Percentiles rank a stretch among this genome's conserved stretches.
These are phyloP conservation scores for Nannizziopsis barbatae DNA, from an alignment of 2,329 filamentous ascomycete genomes.

Conservation along the genomic window DNA sequence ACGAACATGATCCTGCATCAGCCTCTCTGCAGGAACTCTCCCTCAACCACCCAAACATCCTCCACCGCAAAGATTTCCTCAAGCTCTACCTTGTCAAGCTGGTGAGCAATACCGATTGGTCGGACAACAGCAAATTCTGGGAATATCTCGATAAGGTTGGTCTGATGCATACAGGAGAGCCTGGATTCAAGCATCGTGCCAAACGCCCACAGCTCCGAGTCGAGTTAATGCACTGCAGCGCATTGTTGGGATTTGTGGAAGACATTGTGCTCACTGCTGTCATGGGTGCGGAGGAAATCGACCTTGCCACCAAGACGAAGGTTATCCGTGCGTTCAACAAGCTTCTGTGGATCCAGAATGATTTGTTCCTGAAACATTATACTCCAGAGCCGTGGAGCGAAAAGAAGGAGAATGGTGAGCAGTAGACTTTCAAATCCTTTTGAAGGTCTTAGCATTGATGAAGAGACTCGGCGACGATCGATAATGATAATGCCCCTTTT, in stretches of 20 bases:
- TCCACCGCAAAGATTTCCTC: constrained; percentile 23
- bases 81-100: constrained; percentile 22
- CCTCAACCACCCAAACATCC: constrained; percentile 22
- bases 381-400: constrained; percentile 10
- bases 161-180: constrained; percentile 22
- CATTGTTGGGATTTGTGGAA: constrained; percentile 22
- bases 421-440: background rate
- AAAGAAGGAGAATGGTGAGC: constrained; percentile 3
- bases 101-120: constrained; percentile 22
- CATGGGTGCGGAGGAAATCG: constrained; percentile 20
- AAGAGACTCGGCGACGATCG: too few species aligned
- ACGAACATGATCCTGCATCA: constrained; percentile 4
- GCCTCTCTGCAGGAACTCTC: constrained; percentile 15
- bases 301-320: constrained; percentile 19
- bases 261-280: constrained; percentile 21
- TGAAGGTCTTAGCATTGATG: too few species aligned
- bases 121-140: constrained; percentile 22
- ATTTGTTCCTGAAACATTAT: constrained; percentile 24
- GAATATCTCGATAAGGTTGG: constrained; percentile 24
- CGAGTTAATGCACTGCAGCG: constrained; percentile 22
- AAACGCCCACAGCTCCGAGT: constrained; percentile 21
- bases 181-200: constrained; percentile 21
- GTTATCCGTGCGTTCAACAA: constrained; percentile 23
- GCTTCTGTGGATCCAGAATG: constrained; percentile 25
- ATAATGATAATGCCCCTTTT: too few species aligned